Evolutionary conservation across 2,329 filamentous ascomycete genomes (phyloP), one percentile per base, ranked within the genome.

Genomic region (Pseudogymnoascus sp.): DNA sequence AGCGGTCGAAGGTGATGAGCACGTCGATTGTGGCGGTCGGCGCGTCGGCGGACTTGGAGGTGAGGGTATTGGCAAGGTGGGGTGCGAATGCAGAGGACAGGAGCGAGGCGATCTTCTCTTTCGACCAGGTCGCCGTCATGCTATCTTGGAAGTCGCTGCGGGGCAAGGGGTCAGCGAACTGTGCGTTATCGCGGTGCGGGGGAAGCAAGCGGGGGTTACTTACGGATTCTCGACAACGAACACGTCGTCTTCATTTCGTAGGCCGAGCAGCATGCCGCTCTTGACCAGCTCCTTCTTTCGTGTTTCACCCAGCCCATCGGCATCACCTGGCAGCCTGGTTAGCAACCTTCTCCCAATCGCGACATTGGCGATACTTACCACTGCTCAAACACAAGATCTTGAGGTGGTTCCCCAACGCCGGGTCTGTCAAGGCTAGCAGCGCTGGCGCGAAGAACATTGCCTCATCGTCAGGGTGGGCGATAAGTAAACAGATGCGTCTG

Each of bases 401-500:
- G 72, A 99, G 83, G 73, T 95, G 91, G 76, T 99, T 97, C 3
- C 90, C 89, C 18, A 88, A 81, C 64, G 87, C 84, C 3, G 91
- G 91, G 12, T 84, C 81, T 16, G 92, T 93, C 64, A 99, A 83
- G n/a, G 90, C 86, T 69, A 95, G 82, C 12, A 97, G 81, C 0
- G 91, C 90, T 0, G 94, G 94, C 66, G 92, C 86, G 77, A 99
- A 99, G 81, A 99, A 99, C 94, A 99, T 99, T 75, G 93, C 94
- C 79, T 99, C 94, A 72, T 99, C 94, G 76, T 99, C 94, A 0
- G 94, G 94, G 77, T 99, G 94, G 21, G 94, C 94, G 71, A 99
- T 97, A 63, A 99, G 81, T 62, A 99, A 83, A 73, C 90, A 89
- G 72, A 99, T 91, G 71, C 90, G 86, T 81, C 96, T 95, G 78